Evolutionary conservation across 2,329 filamentous ascomycete species (phyloP), one percentile per base, ranked within the genome.

Genomic region (Hymenoscyphus linearis): DNA sequence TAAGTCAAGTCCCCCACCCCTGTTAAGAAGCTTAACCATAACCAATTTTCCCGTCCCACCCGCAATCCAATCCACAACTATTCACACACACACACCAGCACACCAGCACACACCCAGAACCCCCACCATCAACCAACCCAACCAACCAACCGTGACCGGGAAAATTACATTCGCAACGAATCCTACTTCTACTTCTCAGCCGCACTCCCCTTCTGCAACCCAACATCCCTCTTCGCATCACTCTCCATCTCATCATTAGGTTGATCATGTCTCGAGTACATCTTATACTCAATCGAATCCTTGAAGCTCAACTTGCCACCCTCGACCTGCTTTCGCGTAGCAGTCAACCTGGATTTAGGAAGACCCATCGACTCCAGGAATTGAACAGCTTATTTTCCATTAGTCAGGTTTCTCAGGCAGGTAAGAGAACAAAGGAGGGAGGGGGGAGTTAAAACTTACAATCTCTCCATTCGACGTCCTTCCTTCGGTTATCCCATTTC

Each of bases 391-490:
- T 14, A 55, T 18, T 27, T 22, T 14, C 4, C 10, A 40, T 62
- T 60, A 47, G 2, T 57, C 27, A n/a, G 27, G 4, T 9, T 31
- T 31, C 2, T 31, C 31, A 31, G 10, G 31, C 18, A 37, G 34
- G 25, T 26, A 18, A 50, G 52, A 26, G 47, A 31, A n/a, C n/a
- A n/a, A n/a, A n/a, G 12, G 25, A 13, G 58, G 35, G 6, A 13
- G 31, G 31, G 31, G 3, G 2, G 4, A 31, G 57, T 35, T 6
- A 22, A 47, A 16, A 81, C 82, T 74, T 75, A 84, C 81, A 85
- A 64, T 96, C 86, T 72, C 80, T 88, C 91, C 92, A 96, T 75
- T 96, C 92, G 16, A 81, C 69, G 4, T 93, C 88, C 76, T 91
- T 89, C 65, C 93, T 80, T 68, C 81, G 80, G 60, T 74, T 77